phyloP scores from a whole-genome alignment of 306 rosid species.

The Trichosanthes cucumerina region DNA sequence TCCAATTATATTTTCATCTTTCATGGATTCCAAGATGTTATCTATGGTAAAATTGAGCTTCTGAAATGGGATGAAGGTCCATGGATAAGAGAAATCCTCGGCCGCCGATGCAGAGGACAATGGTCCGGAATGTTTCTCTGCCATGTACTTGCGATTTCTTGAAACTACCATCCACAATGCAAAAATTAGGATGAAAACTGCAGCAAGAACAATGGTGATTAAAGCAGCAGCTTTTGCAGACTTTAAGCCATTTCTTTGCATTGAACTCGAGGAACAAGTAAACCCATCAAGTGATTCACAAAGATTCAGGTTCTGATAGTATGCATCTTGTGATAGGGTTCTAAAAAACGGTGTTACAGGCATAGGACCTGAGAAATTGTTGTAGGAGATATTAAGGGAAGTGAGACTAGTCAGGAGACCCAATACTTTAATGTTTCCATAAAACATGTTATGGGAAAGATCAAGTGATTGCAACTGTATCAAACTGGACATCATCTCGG shows the following conservation, averaged over 20 bases:
- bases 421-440: constrained; percentile 60
- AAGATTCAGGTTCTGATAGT: constrained; percentile 45
- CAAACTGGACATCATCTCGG: constrained; percentile 52
- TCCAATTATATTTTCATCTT: constrained; percentile 82
- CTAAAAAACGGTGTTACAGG: constrained; percentile 79
- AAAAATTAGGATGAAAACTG: constrained; percentile 44
- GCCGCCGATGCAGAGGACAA: constrained; percentile 37
- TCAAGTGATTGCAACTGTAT: constrained; percentile 79
- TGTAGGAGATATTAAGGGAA: constrained; percentile 65
- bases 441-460: constrained; percentile 66
- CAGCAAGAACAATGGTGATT: constrained; percentile 44
- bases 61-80: constrained; percentile 97
- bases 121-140: constrained; percentile 36
- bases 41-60: constrained; percentile 71
- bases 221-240: constrained; percentile 57
- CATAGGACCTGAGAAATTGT: constrained; percentile 88
- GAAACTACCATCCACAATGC: constrained; percentile 67
- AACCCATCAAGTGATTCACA: constrained; percentile 74
- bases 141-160: constrained; percentile 41
- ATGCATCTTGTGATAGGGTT: constrained; percentile 55
- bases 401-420: constrained; percentile 76
- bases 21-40: constrained; percentile 78
- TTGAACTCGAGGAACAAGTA: constrained; percentile 62
- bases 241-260: constrained; percentile 38
- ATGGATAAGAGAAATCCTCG: constrained; percentile 98